A percentile compares a stretch with the other conserved stretches of the same genome.
Conservation (phyloP, 306 rosid genomes). For the Sophora flavescens region DNA sequence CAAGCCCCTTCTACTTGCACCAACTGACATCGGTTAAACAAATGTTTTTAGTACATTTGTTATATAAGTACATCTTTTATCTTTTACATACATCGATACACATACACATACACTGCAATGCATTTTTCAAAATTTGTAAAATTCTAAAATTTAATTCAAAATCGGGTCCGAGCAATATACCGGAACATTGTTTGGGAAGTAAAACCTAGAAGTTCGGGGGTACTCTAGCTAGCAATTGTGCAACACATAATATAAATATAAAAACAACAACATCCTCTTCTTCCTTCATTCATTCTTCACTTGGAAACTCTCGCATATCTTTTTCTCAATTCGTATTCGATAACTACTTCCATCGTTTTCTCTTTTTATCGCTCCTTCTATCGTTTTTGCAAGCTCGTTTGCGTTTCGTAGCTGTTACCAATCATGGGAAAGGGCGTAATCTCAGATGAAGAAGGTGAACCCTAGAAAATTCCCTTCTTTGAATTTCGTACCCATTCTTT, state of each 20-base stretch:
- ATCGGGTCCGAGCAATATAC: too few species aligned
- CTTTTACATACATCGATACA: too few species aligned
- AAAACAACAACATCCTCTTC: background rate
- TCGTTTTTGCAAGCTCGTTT: background rate
- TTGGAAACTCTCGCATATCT: background rate
- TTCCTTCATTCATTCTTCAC: conserved; percentile 2
- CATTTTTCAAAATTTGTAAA: too few species aligned
- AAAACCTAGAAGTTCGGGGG: too few species aligned
- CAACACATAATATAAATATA: background rate
- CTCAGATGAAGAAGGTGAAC: conserved; percentile 75
- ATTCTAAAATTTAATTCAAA: too few species aligned
- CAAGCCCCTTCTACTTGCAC: too few species aligned
- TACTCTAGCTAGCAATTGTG: too few species aligned
- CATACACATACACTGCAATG: too few species aligned
- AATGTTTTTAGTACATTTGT: too few species aligned
- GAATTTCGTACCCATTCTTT: background rate
- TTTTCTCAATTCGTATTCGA: background rate
- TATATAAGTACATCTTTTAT: too few species aligned
- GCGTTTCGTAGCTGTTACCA: conserved; percentile 14
- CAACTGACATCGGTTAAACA: too few species aligned
- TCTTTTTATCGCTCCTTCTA: background rate
- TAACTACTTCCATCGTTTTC: background rate
- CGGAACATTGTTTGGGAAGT: too few species aligned
- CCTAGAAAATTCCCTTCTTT: conserved; percentile 30
- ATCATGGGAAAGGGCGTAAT: conserved; percentile 55